Percentiles rank a stretch among this genome's conserved stretches.
phyloP scores from a whole-genome alignment of 345 rosid species.

The Eutrema yunnanense region DNA sequence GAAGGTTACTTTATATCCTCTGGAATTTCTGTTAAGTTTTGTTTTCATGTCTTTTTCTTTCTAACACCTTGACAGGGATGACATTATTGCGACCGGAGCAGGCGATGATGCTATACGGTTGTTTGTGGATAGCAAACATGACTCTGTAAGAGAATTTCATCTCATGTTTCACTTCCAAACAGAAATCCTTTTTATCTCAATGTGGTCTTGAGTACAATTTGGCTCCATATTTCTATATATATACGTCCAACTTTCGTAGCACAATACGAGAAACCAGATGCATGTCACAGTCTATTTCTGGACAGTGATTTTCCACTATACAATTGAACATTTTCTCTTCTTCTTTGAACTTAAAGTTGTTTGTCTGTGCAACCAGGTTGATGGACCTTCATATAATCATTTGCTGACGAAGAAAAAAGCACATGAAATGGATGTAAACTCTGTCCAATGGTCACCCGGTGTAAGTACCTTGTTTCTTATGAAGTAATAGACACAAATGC shows the following conservation, averaged over 20 bases:
- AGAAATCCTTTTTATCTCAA: not conserved
- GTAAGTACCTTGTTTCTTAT: constrained; percentile 43
- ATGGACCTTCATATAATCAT: constrained; percentile 57
- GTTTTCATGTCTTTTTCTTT: not conserved
- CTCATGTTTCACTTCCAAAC: not conserved
- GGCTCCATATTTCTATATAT: not conserved
- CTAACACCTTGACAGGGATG: constrained; percentile 47
- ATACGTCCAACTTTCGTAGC: not conserved
- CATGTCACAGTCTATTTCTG: not conserved
- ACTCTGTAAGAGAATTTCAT: constrained; percentile 35
- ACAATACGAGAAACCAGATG: not conserved
- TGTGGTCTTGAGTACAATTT: not conserved
- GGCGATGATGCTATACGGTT: constrained; percentile 82
- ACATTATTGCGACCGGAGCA: constrained; percentile 83
- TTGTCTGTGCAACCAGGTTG: constrained; percentile 42
- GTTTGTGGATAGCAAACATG: constrained; percentile 66
- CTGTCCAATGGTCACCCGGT: constrained; percentile 72
- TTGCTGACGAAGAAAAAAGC: constrained; percentile 79
- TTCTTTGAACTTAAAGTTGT: not conserved
- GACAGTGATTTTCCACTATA: not conserved
- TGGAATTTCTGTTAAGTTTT: not conserved
- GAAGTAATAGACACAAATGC: not conserved
- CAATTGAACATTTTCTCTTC: not conserved
- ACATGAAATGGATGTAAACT: constrained; percentile 84
- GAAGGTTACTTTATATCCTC: not conserved